Percentiles rank a stretch among this genome's conserved stretches.
phyloP scores from a whole-genome alignment of 257 asterid species.

The Solanum gracilifrons region DNA sequence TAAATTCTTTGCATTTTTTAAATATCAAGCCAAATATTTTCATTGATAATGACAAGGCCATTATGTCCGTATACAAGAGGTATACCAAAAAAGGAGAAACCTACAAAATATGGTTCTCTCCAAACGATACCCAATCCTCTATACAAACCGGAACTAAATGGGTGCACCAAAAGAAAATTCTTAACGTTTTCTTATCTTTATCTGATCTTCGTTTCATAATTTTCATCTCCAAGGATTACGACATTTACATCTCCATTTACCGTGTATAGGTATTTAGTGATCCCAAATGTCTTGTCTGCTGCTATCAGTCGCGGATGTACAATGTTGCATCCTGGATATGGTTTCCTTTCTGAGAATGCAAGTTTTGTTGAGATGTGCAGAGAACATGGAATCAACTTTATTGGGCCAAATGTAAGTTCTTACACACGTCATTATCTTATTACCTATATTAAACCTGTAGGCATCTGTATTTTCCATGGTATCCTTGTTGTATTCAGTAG shows the following conservation, averaged over 20 bases:
- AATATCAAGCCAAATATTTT: neutral
- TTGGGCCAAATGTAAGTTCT: conserved; percentile 87
- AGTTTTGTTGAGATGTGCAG: conserved; percentile 90
- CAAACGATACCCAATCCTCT: neutral
- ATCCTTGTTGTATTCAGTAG: neutral
- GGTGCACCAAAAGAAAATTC: neutral
- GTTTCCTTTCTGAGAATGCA: conserved; percentile 97
- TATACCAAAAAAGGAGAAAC: neutral
- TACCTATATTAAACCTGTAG: neutral
- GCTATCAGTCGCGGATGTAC: conserved; percentile 86
- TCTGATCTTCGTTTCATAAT: neutral
- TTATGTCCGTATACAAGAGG: neutral
- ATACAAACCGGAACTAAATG: neutral
- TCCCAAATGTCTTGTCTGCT: conserved; percentile 87
- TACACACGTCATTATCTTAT: neutral
- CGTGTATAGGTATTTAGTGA: conserved; percentile 62
- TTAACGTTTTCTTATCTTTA: neutral
- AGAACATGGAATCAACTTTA: conserved; percentile 82
- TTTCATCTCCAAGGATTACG: neutral
- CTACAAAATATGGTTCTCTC: neutral
- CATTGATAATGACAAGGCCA: neutral
- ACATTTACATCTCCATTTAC: neutral
- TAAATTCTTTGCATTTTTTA: neutral
- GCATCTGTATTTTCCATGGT: neutral
- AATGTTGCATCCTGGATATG: conserved; percentile 99